Percentiles rank a stretch among this genome's conserved stretches.
These are phyloP conservation scores for Daldinia childiae DNA, from an alignment of 495 filamentous ascomycete species.

Conservation along the genomic window DNA sequence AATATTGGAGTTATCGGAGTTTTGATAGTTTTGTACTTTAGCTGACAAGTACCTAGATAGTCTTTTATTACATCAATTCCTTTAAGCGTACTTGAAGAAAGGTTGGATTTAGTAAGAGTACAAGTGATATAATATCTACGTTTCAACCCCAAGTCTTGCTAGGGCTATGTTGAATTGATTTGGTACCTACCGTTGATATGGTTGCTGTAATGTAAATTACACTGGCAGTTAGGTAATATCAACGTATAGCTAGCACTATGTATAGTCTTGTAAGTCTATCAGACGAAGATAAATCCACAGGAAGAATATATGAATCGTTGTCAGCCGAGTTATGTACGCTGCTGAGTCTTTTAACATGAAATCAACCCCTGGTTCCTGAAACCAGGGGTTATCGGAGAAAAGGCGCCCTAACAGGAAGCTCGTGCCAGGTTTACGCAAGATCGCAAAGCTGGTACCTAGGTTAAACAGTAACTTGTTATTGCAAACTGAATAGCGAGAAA, in stretches of 20 bases:
- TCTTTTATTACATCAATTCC: not conserved
- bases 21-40: too few species aligned
- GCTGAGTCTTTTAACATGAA: not conserved
- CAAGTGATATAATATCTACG: not conserved
- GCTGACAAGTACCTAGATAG: not conserved
- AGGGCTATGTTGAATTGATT: not conserved
- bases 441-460: not conserved
- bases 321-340: not conserved
- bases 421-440: not conserved
- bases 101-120: not conserved
- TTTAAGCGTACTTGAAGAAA: not conserved
- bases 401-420: not conserved
- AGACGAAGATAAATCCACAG: not conserved
- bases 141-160: not conserved
- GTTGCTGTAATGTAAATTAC: not conserved
- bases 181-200: too few species aligned
- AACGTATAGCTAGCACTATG: not conserved
- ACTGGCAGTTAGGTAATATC: not conserved
- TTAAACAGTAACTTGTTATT: not conserved
- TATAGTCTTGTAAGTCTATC: not conserved
- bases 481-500: too few species aligned
- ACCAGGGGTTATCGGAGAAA: not conserved
- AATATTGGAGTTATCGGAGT: too few species aligned
- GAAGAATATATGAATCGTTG: not conserved
- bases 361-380: not conserved